Base-by-base conservation (phyloP, 163 green algal genomes). In the Chlamydomonas reinhardtii region DNA sequence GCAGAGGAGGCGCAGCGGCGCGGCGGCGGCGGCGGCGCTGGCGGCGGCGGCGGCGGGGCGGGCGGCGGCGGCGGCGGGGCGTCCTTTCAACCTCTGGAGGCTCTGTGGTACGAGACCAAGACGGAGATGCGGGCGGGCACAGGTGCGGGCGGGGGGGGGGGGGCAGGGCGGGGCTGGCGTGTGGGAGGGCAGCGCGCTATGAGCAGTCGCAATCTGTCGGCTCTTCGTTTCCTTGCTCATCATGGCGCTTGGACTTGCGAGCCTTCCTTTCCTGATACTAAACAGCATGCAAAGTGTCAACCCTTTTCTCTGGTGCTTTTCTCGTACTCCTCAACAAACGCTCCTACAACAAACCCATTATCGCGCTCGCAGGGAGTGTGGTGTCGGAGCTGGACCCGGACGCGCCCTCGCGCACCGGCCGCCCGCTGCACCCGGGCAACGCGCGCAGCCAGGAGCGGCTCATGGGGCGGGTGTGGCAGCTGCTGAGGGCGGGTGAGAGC, bases 301-400 rank as follows among this genome's bases (percentile, higher is more conserved):
- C n/a, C n/a, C n/a, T n/a, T n/a, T n/a, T n/a, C n/a, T n/a, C n/a
- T n/a, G n/a, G n/a, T n/a, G n/a, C n/a, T n/a, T n/a, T n/a, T n/a
- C n/a, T n/a, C n/a, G n/a, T n/a, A n/a, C n/a, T n/a, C n/a, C n/a
- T n/a, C n/a, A n/a, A n/a, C n/a, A n/a, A n/a, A n/a, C n/a, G n/a
- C n/a, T n/a, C n/a, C n/a, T n/a, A n/a, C n/a, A n/a, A n/a, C n/a
- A n/a, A n/a, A n/a, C n/a, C n/a, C n/a, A n/a, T n/a, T n/a, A n/a
- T n/a, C n/a, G 39, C 39, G 39, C 56, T 0, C 27, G 24, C 79
- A 86, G 80, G 54, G 25, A 69, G 70, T 15, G 62, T 86, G 80
- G 69, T 86, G 9, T 74, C 85, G 5, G 91, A 97, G 86, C 92
- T 98, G 32, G 95, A 98, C 87, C 95, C 95, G 2, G 95, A 98